These are phyloP conservation scores for Theileria luwenshuni DNA, from an alignment of 169 alveolate species.

Conservation along the genomic window DNA sequence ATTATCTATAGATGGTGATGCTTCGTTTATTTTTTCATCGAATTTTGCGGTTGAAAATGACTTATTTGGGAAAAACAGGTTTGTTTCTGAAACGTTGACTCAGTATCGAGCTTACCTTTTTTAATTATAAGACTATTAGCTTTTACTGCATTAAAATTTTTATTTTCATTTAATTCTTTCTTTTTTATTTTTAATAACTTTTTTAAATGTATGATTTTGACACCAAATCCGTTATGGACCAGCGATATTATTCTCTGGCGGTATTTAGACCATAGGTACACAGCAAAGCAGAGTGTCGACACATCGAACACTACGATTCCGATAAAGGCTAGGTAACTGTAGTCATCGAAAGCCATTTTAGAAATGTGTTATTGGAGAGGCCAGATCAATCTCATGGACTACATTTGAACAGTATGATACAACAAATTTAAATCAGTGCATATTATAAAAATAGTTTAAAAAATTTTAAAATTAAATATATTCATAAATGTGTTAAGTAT, in stretches of 20 bases:
- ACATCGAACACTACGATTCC: conserved; percentile 31
- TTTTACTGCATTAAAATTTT: conserved; percentile 3
- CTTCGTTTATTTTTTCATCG: not conserved
- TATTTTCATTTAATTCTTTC: not conserved
- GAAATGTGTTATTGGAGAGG: not conserved
- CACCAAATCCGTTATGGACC: conserved; percentile 26
- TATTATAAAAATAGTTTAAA: not conserved
- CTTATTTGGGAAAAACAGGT: not conserved
- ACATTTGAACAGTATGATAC: too few species aligned
- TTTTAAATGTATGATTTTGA: conserved; percentile 8
- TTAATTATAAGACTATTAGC: not conserved
- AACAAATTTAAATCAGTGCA: too few species aligned
- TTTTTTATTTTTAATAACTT: conserved; percentile 10
- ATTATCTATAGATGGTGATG: conserved; percentile 16
- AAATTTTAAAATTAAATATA: not conserved
- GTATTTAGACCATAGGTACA: conserved; percentile 31
- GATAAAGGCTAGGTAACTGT: conserved; percentile 28
- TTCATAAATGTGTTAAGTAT: not conserved
- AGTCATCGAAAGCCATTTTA: conserved; percentile 16
- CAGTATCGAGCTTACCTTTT: not conserved
- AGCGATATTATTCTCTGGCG: conserved; percentile 28
- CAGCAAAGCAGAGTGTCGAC: conserved; percentile 8
- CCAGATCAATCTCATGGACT: not conserved
- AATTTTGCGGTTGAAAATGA: conserved; percentile 1
- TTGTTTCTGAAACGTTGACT: conserved; percentile 1